Evolutionary conservation across 345 rosid species (phyloP), one percentile per base, ranked within the genome.

Genomic region (Populus alba): DNA sequence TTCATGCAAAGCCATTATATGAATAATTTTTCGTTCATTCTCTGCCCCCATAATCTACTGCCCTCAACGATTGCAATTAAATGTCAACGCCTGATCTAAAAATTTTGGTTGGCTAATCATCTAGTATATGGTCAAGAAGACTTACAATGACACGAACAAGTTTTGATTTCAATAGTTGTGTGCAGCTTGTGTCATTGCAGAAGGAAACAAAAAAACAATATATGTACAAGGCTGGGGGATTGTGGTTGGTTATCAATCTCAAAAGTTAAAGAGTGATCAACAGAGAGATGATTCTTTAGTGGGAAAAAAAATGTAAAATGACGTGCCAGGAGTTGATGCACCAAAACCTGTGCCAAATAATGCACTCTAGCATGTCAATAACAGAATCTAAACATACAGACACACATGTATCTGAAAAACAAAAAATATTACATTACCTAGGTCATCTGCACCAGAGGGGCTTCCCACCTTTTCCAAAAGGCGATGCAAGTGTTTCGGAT

Each of bases 391-490:
- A 47, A 15, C 53, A 47, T 15, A 47, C 18, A 33, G 0, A 47
- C 53, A 47, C 5, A 6, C 16, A 4, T 47, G 18, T 15, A 47
- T 47, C 53, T 3, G 6, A 47, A 47, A 47, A 47, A 47, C 18
- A 47, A 15, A 47, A 47, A 47, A 8, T 33, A 69, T 8, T 39
- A 29, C 10, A n/a, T 83, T 88, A 95, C 97, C 97, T 45, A 90
- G 89, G 88, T 96, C 94, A 80, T 87, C 91, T 73, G 87, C 92
- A 82, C 97, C 94, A 25, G 97, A 91, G 62, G 98, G 98, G 76
- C 94, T 94, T 77, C 99, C 97, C 17, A 94, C 94, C 87, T 83
- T 94, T 79, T 94, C 97, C 75, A 96, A 82, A 77, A 94, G 97
- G 81, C 81, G 91, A 86, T 91, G 87, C 80, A 94, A 84, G 74